Base-by-base conservation (phyloP, 352 stramenopile species). In the Pythium aristosporum region DNA sequence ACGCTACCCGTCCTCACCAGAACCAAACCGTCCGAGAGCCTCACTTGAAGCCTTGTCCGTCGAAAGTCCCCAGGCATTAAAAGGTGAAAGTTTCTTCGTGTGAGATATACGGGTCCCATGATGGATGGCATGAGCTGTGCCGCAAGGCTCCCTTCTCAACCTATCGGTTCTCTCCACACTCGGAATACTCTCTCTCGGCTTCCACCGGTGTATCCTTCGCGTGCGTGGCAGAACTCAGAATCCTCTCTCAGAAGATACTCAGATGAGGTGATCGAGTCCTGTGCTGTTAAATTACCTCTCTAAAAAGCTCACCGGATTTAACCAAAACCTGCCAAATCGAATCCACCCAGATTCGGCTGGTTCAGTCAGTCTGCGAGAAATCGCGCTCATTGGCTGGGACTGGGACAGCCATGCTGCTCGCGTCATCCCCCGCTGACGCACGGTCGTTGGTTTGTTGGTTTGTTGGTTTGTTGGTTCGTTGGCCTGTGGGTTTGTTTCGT, bases 371-470 rank as follows among this genome's bases (percentile, higher is more conserved):
- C 25, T 5, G 39, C 18, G 25, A 30, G 25, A 30, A 30, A 30
- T 46, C 13, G 39, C 39, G 18, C 39, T 46, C 11, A 46, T 15
- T 46, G 39, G 39, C 39, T 46, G 39, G 34, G 34, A 39, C 34
- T 12, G 34, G 34, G 6, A 39, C 3, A 39, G 39, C 39, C 39
- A 46, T 15, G 39, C 39, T n/a, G 11, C 39, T 46, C 9, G 39
- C 39, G 39, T 46, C 39, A 46, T n/a, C 15, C 39, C 2, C 18
- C 15, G 39, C 39, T 46, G 39, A 46, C 39, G 39, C 15, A 46
- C 39, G 15, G 15, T 46, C 39, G 39, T 46, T 46, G 39, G 39
- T 46, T 46, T n/a, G 39, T 46, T 46, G 39, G 39, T 46, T 46
- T n/a, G 39, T 46, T 46, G 39, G 39, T 6, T 46, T 46, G 37